Conservation (phyloP, 2,329 filamentous ascomycete species). For the Lachnellula arida region DNA sequence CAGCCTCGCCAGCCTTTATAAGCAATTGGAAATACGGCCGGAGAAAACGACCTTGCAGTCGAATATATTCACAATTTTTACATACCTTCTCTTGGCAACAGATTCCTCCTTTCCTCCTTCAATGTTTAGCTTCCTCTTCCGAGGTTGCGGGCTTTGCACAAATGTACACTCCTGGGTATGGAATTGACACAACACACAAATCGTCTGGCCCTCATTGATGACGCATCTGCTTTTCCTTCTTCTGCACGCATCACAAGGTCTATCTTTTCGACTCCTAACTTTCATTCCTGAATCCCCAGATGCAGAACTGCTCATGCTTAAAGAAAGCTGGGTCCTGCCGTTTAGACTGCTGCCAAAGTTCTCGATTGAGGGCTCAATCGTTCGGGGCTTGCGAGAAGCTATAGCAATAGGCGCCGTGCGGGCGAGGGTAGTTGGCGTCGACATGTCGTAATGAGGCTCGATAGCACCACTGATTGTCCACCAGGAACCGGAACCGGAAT, state of each 20-base stretch:
- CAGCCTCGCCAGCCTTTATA: slow-evolving; percentile 13
- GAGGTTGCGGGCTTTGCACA: slow-evolving; percentile 67
- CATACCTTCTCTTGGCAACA: slow-evolving; percentile 64
- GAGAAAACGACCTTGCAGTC: neutral
- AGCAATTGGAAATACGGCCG: slow-evolving; percentile 5
- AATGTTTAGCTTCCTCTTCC: slow-evolving; percentile 72
- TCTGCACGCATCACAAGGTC: slow-evolving; percentile 70
- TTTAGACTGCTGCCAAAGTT: slow-evolving; percentile 14
- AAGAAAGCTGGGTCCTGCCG: slow-evolving; percentile 32
- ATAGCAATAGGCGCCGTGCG: slow-evolving; percentile 63
- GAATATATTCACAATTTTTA: neutral
- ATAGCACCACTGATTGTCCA: slow-evolving; percentile 13
- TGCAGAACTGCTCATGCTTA: slow-evolving; percentile 48
- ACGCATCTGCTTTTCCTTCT: slow-evolving; percentile 72
- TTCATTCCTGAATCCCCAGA: slow-evolving; percentile 45
- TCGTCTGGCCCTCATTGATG: slow-evolving; percentile 67
- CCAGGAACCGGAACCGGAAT: slow-evolving; percentile 26
- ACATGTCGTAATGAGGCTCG: slow-evolving; percentile 29
- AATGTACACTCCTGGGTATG: slow-evolving; percentile 77
- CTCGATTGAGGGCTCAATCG: slow-evolving; percentile 21
- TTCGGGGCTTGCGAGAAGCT: slow-evolving; percentile 52
- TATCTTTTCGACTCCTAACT: slow-evolving; percentile 43
- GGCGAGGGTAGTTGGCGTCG: slow-evolving; percentile 48
- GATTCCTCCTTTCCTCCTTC: slow-evolving; percentile 48
- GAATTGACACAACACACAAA: slow-evolving; percentile 73